Evolutionary conservation across 805 yeast genomes (phyloP).

Genomic region (Vanderwaltozyma verrucispora): DNA sequence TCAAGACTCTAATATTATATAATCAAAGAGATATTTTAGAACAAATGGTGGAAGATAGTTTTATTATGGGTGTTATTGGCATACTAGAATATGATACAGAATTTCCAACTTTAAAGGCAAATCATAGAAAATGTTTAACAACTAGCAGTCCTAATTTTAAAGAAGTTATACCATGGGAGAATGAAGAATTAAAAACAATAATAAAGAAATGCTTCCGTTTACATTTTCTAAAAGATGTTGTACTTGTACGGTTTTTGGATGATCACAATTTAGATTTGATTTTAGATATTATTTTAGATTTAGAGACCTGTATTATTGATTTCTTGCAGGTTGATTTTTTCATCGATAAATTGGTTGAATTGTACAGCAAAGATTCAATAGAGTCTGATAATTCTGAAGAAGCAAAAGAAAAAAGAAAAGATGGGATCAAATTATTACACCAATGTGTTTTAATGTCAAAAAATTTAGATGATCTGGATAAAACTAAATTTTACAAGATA

Average conservation of each 20-base stretch:
- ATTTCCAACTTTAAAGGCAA: constrained; percentile 69
- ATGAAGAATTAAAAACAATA: constrained; percentile 38
- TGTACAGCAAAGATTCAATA: constrained; percentile 33
- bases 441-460: constrained; percentile 74
- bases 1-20: constrained; percentile 60
- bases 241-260: constrained; percentile 69
- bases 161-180: constrained; percentile 56
- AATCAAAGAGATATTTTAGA: constrained; percentile 60
- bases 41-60: constrained; percentile 41
- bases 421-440: constrained; percentile 69
- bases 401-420: constrained; percentile 35
- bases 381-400: constrained; percentile 6
- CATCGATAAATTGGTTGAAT: constrained; percentile 44
- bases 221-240: constrained; percentile 79
- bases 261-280: constrained; percentile 65
- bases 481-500: constrained; percentile 52
- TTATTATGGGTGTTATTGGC: constrained; percentile 55
- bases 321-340: constrained; percentile 32
- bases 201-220: constrained; percentile 68
- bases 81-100: constrained; percentile 87
- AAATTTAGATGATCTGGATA: constrained; percentile 50
- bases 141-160: constrained; percentile 42
- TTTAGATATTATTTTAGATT: constrained; percentile 31
- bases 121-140: constrained; percentile 60
- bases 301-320: constrained; percentile 26